Evolutionary conservation across 306 rosid species (phyloP), one percentile per base, ranked within the genome.

Genomic region (Styphnolobium japonicum): DNA sequence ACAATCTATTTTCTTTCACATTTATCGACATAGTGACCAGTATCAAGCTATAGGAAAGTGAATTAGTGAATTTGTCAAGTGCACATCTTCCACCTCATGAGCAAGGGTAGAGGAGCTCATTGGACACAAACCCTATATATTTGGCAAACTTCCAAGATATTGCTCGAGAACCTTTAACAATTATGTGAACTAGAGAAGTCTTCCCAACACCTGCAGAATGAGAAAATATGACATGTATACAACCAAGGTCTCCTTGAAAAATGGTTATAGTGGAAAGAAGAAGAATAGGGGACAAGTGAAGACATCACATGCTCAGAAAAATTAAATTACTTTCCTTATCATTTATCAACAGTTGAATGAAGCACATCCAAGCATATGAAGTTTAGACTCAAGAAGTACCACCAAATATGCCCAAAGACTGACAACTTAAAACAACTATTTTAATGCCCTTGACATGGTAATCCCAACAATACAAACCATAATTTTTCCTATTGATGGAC

Each of bases 121-220:
- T 11, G 74, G 25, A 45, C 3, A 1, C n/a, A 43, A n/a, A n/a
- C n/a, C n/a, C n/a, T n/a, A n/a, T n/a, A n/a, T n/a, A n/a, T n/a
- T n/a, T n/a, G n/a, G n/a, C n/a, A n/a, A n/a, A n/a, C n/a, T n/a
- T n/a, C n/a, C n/a, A n/a, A n/a, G n/a, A n/a, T n/a, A n/a, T n/a
- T n/a, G n/a, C n/a, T n/a, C n/a, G n/a, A 82, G 93, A 86, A 80
- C 99, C 98, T 0, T 93, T 93, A 80, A 93, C 81, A 70, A 96
- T 90, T 80, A 96, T 79, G 88, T 93, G 86, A 80, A 90, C 98
- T 76, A 96, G 91, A 85, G 99, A 93, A 48, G 92, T 83, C 85
- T 96, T 96, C 73, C 99, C 99, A 77, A 96, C 99, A 83, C 99
- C 99, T 96, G 83, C 81, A 73, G 60, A 45, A 40, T 1, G 56